Evolutionary conservation across 371 early-diverging fungal genomes (phyloP).

Genomic region (Dichotomocladium elegans): DNA sequence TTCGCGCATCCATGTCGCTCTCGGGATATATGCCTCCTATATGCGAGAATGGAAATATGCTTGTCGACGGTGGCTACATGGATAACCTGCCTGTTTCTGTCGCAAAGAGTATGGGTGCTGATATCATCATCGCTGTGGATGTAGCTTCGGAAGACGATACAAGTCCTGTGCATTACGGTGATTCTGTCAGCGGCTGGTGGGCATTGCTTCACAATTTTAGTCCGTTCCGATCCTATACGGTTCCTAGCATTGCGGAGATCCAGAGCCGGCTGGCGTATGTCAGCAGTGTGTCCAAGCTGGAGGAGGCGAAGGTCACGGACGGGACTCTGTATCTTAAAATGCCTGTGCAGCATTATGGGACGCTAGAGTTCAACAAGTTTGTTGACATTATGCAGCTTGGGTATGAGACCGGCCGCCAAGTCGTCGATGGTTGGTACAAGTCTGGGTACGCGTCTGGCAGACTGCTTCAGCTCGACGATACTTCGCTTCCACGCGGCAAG

Average conservation of each 20-base stretch:
- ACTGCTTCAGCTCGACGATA: constrained; percentile 20
- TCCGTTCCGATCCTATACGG: constrained; percentile 70
- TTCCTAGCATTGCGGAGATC: constrained; percentile 96
- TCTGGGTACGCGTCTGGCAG: constrained; percentile 60
- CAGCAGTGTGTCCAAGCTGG: constrained; percentile 86
- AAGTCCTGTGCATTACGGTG: constrained; percentile 89
- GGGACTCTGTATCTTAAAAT: constrained; percentile 89
- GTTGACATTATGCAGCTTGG: constrained; percentile 90
- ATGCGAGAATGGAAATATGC: constrained; percentile 92
- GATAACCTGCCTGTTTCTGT: constrained; percentile 98
- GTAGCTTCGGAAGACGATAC: constrained; percentile 91
- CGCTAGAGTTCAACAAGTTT: constrained; percentile 93
- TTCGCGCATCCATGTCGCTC: constrained; percentile 98
- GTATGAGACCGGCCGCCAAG: constrained; percentile 84
- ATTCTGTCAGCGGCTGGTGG: constrained; percentile 93
- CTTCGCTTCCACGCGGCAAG: constrained; percentile 25
- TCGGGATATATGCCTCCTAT: constrained; percentile 94
- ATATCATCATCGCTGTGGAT: constrained; percentile 96
- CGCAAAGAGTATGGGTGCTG: constrained; percentile 89
- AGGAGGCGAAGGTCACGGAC: constrained; percentile 83
- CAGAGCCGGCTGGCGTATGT: constrained; percentile 97
- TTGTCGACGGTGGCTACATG: constrained; percentile 99
- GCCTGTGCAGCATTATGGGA: constrained; percentile 87
- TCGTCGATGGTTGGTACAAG: constrained; percentile 81
- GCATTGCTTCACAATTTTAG: constrained; percentile 83